Evolutionary conservation across 176 grass and related monocot genomes (phyloP).

Genomic region (Cymbopogon citratus): DNA sequence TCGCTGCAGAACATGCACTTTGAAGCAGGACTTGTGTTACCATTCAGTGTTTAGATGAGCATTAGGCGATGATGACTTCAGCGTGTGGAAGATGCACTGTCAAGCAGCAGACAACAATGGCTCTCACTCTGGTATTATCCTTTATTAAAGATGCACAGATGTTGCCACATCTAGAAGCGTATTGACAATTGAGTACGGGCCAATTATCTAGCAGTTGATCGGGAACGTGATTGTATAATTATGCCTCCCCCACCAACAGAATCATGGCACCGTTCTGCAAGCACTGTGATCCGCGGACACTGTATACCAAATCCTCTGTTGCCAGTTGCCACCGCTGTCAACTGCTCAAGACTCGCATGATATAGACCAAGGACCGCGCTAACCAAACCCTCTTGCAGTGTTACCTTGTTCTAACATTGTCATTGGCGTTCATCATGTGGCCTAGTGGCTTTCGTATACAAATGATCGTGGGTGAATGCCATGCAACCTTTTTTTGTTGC

Average conservation of each 20-base stretch:
- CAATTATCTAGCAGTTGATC: not conserved
- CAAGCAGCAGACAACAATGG: not conserved
- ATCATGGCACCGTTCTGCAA: conserved; percentile 13
- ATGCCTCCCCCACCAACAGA: not conserved
- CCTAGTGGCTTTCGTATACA: conserved; percentile 6
- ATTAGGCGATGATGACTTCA: not conserved
- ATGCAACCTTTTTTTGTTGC: not conserved
- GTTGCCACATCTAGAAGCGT: conserved; percentile 17
- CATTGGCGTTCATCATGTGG: too few species aligned
- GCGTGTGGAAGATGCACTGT: not conserved
- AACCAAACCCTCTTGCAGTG: too few species aligned
- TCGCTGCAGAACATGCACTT: not conserved
- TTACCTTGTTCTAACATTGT: too few species aligned
- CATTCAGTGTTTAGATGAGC: not conserved
- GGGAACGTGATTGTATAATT: conserved; percentile 10
- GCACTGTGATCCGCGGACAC: not conserved
- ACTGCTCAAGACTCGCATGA: not conserved
- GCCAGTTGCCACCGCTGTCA: not conserved
- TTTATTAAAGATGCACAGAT: not conserved
- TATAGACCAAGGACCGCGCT: not conserved
- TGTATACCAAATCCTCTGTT: not conserved
- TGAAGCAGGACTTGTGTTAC: not conserved
- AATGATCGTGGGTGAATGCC: not conserved
- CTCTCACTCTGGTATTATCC: too few species aligned
- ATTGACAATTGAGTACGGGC: not conserved